Evolutionary conservation across 495 filamentous ascomycete species (phyloP), one percentile per base, ranked within the genome.

Genomic region (Pyrenula aspistea): DNA sequence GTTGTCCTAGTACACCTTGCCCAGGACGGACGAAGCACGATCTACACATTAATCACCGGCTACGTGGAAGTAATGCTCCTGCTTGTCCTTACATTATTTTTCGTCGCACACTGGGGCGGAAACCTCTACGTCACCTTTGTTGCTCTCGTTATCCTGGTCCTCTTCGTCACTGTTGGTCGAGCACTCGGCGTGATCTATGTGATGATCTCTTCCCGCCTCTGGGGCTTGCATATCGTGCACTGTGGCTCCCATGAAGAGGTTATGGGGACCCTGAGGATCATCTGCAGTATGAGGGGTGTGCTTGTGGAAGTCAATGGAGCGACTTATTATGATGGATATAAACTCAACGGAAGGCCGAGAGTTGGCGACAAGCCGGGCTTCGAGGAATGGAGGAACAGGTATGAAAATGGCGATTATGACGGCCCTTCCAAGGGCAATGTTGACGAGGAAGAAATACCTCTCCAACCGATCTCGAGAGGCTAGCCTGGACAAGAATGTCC

Each of bases 81-180:
- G 4, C 50, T 63, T 22, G 51, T 61, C 3, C 60, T 63, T 12
- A 63, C 61, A 2, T 62, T 63, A 53, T 63, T 63, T 56, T 63
- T 63, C 54, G 56, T 56, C 10, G 60, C 61, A 11, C 61, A 63
- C 23, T 63, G 61, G 61, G 61, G 59, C 53, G 61, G 61, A 2
- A 63, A 63, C 25, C 60, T 63, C 2, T 10, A 24, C 52, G 11
- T 63, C 24, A 63, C 61, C 10, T 25, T 55, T 24, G 51, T 47
- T 10, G 55, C 61, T 10, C 55, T 63, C 12, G 48, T 25, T 12
- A 31, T 61, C n/a, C 53, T 63, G 1, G 53, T 63, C 12, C 22
- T 63, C 23, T 58, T 59, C 49, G 49, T 63, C 25, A 63, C 59
- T 23, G 22, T 59, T 20, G 61, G 59, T 22, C 60, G 61, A 1